Percentiles rank a stretch among this genome's conserved stretches.
These are phyloP conservation scores for Coffea humblotiana DNA, from an alignment of 305 asterid species.

Conservation along the genomic window DNA sequence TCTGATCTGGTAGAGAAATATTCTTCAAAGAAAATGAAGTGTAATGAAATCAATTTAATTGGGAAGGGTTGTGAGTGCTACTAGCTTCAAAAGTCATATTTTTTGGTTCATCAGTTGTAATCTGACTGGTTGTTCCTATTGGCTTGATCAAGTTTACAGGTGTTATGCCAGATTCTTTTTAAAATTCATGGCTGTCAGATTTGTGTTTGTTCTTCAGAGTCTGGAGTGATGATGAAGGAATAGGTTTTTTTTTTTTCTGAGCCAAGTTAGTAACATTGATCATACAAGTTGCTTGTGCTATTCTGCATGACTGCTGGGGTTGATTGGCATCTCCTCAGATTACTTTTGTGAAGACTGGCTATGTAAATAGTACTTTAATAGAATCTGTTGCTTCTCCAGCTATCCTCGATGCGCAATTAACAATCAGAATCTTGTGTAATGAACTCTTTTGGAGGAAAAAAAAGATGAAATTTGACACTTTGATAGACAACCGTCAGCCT, in stretches of 20 bases:
- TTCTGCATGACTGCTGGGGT: constrained; percentile 5
- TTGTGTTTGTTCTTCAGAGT: neutral
- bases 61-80: constrained; percentile 27
- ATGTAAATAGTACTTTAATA: constrained; percentile 31
- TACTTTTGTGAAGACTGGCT: constrained; percentile 16
- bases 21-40: neutral
- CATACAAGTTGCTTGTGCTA: constrained; percentile 1
- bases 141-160: constrained; percentile 18
- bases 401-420: constrained; percentile 26
- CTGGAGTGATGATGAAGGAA: neutral
- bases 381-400: constrained; percentile 26
- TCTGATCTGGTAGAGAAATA: neutral
- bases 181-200: neutral
- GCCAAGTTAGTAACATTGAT: neutral
- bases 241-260: neutral
- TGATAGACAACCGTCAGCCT: constrained; percentile 35
- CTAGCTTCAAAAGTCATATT: constrained; percentile 13
- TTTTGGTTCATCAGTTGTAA: constrained; percentile 18
- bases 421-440: constrained; percentile 33
- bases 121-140: constrained; percentile 15
- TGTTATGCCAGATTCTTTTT: constrained; percentile 7
- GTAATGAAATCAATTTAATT: constrained; percentile 19
- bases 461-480: constrained; percentile 56
- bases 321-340: neutral
- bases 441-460: constrained; percentile 21